A percentile compares a stretch with the other conserved stretches of the same genome.
Conservation (phyloP, 345 rosid genomes). For the Eucalyptus cloeziana region DNA sequence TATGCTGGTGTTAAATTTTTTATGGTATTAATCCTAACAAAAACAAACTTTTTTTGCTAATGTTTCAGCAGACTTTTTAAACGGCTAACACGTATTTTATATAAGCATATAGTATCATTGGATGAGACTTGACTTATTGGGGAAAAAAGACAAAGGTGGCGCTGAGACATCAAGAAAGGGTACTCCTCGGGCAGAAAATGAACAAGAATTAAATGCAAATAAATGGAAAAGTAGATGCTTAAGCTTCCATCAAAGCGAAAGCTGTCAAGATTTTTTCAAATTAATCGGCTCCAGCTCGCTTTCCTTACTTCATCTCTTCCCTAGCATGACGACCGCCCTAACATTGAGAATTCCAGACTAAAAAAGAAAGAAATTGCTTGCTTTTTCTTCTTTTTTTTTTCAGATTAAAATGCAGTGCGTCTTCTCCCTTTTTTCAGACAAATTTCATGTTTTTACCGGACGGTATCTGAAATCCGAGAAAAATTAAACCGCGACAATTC, state of each 20-base stretch:
- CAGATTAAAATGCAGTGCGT: background rate
- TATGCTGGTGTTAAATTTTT: no score
- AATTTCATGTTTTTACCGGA: background rate
- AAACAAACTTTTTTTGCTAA: background rate
- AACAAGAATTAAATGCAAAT: background rate
- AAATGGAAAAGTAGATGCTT: background rate
- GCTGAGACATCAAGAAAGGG: background rate
- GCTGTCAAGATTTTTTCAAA: background rate
- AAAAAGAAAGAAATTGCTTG: background rate
- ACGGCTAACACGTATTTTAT: background rate
- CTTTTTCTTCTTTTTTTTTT: fast-evolving
- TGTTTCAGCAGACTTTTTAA: background rate
- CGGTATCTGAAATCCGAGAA: background rate
- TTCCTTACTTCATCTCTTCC: background rate
- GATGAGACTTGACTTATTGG: background rate
- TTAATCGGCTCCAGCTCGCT: background rate
- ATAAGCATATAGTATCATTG: background rate
- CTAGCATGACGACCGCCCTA: background rate
- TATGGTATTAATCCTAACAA: no score
- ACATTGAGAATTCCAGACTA: background rate
- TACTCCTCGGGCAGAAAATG: background rate
- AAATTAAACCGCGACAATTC: background rate
- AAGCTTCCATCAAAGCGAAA: background rate
- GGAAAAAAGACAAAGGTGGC: background rate
- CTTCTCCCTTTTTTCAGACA: background rate